Evolutionary conservation across 257 asterid genomes (phyloP).

Genomic region (Pogostemon cablin): DNA sequence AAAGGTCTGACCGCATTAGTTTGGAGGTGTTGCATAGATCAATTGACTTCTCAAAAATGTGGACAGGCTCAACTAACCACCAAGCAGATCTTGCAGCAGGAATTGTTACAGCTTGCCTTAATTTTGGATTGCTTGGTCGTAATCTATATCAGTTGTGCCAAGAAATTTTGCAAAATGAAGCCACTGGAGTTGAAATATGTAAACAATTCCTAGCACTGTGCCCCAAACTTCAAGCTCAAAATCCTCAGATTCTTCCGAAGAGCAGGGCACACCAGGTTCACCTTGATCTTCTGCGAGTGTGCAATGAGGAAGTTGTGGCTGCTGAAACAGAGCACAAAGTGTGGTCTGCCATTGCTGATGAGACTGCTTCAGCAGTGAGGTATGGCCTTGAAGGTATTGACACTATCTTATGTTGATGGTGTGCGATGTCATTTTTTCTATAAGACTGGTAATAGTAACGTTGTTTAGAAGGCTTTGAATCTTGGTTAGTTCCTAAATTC

Average conservation of each 20-base stretch:
- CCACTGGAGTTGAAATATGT: constrained; percentile 61
- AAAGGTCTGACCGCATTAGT: constrained; percentile 67
- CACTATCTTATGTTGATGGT: constrained; percentile 19
- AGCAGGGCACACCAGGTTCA: constrained; percentile 92
- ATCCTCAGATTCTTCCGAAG: constrained; percentile 84
- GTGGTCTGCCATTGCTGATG: constrained; percentile 87
- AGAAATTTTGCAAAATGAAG: constrained; percentile 75
- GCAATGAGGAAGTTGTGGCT: constrained; percentile 62
- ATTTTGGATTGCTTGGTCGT: constrained; percentile 84
- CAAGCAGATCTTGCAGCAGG: constrained; percentile 87
- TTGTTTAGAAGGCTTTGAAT: constrained; percentile 27
- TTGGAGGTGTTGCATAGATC: constrained; percentile 90
- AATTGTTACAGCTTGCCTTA: constrained; percentile 77
- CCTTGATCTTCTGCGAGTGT: constrained; percentile 79
- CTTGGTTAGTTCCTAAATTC: constrained; percentile 23
- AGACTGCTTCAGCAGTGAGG: constrained; percentile 94
- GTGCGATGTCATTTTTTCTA: constrained; percentile 29
- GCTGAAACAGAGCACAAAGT: constrained; percentile 67
- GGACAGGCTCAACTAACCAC: constrained; percentile 76
- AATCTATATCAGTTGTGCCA: constrained; percentile 82
- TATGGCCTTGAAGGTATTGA: constrained; percentile 75
- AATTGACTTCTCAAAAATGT: constrained; percentile 80
- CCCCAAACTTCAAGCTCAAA: constrained; percentile 62
- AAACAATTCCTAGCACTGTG: constrained; percentile 58
- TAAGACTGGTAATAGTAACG: not conserved